Base-by-base conservation (phyloP, 2,329 filamentous ascomycete genomes). In the Sarocladium kiliense region DNA sequence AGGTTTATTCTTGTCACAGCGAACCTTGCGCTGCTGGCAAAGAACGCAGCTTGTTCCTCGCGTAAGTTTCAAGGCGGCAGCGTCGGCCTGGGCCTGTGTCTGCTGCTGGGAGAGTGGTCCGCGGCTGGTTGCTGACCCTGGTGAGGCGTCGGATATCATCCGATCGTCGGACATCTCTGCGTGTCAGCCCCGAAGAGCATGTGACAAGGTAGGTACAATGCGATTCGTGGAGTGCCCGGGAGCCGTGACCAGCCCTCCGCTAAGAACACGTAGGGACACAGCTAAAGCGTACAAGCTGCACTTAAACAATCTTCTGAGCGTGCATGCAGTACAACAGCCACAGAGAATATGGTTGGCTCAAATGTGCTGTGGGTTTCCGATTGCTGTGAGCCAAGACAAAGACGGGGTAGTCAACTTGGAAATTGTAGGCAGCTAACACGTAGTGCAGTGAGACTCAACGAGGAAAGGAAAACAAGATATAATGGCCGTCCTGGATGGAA, bases 11-110 rank as follows among this genome's bases (percentile, higher is more conserved):
- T 86, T 87, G 68, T 90, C 84, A 68, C 88, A 91, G 57, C 85
- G 85, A 41, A 91, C 80, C 67, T 91, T 91, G 58, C 87, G 82
- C 66, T 88, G 86, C 66, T 91, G 87, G 65, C 89, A 93, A 19
- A 85, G 76, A 14, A 89, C 77, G 63, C 89, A 93, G 58, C 80
- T 82, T 58, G 81, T 80, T 57, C 80, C 80, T 51, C 81, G 75
- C 37, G 80, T 83, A 61, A 84, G 68, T 67, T 84, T 84, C 61
- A 79, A 67, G 55, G 72, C 68, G 37, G 74, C 72, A 54, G 73
- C 64, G 57, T 80, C 77, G 58, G 58, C 59, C 25, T 61, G 58
- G 47, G 62, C 60, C 45, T 62, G 63, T 47, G 47, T 50, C 23
- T 62, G 64, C 41, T 36, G 57, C 34, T 61, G 63, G 23, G 32